Percentiles rank a stretch among this genome's conserved stretches.
Evolutionary conservation across 257 asterid genomes (phyloP).

Genomic region (Catharanthus roseus): DNA sequence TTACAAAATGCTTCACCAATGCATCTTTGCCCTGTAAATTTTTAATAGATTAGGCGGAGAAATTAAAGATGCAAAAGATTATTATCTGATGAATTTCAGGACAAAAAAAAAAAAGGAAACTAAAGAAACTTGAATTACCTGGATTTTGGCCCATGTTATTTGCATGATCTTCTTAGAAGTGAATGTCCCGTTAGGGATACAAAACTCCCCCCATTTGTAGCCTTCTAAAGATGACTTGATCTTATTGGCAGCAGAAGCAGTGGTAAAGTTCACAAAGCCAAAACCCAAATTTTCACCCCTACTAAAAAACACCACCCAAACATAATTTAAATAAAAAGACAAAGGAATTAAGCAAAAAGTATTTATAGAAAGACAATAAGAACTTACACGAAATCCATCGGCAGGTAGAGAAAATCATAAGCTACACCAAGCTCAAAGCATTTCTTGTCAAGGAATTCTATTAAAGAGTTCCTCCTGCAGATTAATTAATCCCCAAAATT

Average conservation of each 20-base stretch:
- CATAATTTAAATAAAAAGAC: background rate
- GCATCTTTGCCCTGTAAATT: slow-evolving; percentile 20
- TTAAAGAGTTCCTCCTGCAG: slow-evolving; percentile 39
- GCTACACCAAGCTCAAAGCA: slow-evolving; percentile 26
- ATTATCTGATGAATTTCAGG: background rate
- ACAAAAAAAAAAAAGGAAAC: background rate
- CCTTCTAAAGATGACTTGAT: slow-evolving; percentile 20
- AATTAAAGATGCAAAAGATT: background rate
- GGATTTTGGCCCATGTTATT: slow-evolving; percentile 46
- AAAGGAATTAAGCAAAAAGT: background rate
- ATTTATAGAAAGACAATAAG: background rate
- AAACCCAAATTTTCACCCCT: slow-evolving; percentile 37
- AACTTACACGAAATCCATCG: slow-evolving; percentile 47
- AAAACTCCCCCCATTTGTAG: slow-evolving; percentile 24
- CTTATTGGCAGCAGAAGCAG: slow-evolving; percentile 18
- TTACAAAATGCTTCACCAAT: slow-evolving; percentile 17
- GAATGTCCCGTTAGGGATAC: background rate
- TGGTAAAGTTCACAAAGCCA: slow-evolving; percentile 51
- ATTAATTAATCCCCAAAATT: background rate
- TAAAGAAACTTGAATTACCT: no score
- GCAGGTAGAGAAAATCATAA: slow-evolving; percentile 55
- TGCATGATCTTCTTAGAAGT: slow-evolving; percentile 33
- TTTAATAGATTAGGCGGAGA: background rate
- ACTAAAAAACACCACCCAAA: slow-evolving; percentile 8
- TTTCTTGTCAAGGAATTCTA: slow-evolving; percentile 31